A percentile compares a stretch with the other conserved stretches of the same genome.
These are phyloP conservation scores for Powellomyces hirtus DNA, from an alignment of 192 early-diverging fungal species.

Conservation along the genomic window DNA sequence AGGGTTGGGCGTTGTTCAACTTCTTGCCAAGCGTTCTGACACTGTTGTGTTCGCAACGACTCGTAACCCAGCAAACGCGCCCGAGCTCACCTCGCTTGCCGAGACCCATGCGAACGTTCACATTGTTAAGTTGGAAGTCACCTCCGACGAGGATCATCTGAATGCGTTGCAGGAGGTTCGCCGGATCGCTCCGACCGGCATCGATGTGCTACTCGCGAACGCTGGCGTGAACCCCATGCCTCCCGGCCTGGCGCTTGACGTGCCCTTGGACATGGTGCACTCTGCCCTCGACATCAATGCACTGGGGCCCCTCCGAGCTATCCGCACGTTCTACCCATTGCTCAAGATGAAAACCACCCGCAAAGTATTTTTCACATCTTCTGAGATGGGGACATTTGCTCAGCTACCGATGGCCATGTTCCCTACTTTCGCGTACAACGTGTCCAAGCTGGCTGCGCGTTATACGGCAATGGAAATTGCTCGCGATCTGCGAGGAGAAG, in stretches of 20 bases:
- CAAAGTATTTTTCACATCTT: background rate
- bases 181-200: background rate
- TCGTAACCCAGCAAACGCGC: constrained; percentile 1
- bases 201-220: constrained; percentile 9
- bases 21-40: background rate
- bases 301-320: background rate
- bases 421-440: background rate
- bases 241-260: background rate
- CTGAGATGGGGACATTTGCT: background rate
- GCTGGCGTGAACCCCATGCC: background rate
- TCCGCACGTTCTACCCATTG: constrained; percentile 7
- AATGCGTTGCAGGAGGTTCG: background rate
- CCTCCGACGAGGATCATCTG: background rate
- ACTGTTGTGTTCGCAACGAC: background rate
- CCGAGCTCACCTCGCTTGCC: background rate
- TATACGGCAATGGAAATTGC: background rate
- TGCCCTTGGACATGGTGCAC: background rate
- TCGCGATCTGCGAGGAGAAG: background rate
- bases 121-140: constrained; percentile 14
- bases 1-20: constrained; percentile 1
- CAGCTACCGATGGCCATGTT: background rate
- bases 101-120: background rate
- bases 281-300: background rate
- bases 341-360: background rate
- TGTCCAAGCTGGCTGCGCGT: background rate